Evolutionary conservation across 345 rosid genomes (phyloP).

Genomic region (Isatis tinctoria): DNA sequence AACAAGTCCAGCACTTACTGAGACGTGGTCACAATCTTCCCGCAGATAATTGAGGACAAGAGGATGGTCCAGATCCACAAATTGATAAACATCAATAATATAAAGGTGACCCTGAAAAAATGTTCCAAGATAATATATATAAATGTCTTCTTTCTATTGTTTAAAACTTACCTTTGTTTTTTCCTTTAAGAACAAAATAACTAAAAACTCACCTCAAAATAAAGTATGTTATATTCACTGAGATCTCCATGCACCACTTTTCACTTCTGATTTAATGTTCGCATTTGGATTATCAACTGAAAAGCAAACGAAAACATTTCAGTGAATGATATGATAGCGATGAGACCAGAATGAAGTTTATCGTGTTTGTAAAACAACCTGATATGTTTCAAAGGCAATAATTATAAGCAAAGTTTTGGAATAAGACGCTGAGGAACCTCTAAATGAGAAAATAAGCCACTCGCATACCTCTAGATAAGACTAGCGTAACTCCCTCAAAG

Average conservation of each 20-base stretch:
- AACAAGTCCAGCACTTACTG: conserved; percentile 46
- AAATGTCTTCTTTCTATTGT: background rate
- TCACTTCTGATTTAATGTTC: conserved; percentile 82
- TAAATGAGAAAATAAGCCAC: no score
- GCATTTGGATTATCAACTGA: conserved; percentile 81
- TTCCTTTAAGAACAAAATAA: background rate
- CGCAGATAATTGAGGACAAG: conserved; percentile 84
- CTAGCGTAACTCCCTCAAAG: conserved; percentile 85
- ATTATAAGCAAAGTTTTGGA: no score
- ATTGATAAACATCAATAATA: conserved; percentile 89
- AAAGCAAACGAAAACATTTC: conserved; percentile 2
- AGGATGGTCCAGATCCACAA: conserved; percentile 97
- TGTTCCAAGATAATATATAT: background rate
- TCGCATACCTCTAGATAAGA: conserved; percentile 75
- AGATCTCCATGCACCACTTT: conserved; percentile 97
- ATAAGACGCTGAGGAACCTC: no score
- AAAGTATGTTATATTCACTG: conserved; percentile 94
- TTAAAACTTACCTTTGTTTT: background rate
- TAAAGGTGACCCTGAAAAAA: conserved; percentile 77
- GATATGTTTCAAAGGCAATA: no score
- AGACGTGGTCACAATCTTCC: conserved; percentile 93
- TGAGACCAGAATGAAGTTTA: background rate
- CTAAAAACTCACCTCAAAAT: conserved; percentile 61
- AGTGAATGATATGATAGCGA: background rate
- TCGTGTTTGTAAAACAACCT: background rate